A percentile compares a stretch with the other conserved stretches of the same genome.
Conservation (phyloP, 169 alveolate species). For the Cryptosporidium felis region DNA sequence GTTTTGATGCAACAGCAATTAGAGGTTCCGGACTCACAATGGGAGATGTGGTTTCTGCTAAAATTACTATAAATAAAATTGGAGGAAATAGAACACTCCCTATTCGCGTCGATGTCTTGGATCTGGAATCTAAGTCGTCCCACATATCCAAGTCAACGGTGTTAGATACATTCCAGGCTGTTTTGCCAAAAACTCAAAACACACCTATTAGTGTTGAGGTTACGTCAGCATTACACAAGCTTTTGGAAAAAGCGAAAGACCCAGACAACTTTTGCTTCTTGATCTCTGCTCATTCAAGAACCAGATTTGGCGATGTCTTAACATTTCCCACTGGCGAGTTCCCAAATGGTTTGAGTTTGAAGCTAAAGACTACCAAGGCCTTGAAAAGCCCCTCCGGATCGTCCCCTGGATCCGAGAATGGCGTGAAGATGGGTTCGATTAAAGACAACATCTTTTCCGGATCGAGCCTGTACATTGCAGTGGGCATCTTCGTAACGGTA, state of each 20-base stretch:
- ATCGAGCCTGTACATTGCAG: not conserved
- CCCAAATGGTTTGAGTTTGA: constrained; percentile 26
- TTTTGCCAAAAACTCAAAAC: constrained; percentile 34
- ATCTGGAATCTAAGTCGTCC: constrained; percentile 12
- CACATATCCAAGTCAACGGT: constrained; percentile 45
- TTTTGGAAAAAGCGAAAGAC: constrained; percentile 8
- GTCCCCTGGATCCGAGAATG: not conserved
- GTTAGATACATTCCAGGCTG: constrained; percentile 21
- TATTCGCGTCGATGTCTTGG: constrained; percentile 38
- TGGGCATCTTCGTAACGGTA: constrained; percentile 34
- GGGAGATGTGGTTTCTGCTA: constrained; percentile 17
- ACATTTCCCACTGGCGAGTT: constrained; percentile 20
- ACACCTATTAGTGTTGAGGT: constrained; percentile 25
- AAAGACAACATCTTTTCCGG: constrained; percentile 15
- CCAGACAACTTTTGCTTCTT: not conserved
- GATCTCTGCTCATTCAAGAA: constrained; percentile 49
- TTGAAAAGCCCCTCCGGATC: not conserved
- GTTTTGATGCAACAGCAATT: constrained; percentile 1
- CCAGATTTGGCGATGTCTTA: constrained; percentile 56
- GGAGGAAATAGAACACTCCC: constrained; percentile 59
- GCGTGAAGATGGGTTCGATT: not conserved
- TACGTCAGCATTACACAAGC: not conserved
- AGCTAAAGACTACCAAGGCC: not conserved
- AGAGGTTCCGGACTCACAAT: not conserved
- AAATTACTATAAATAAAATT: constrained; percentile 9